A percentile compares a stretch with the other conserved stretches of the same genome.
phyloP scores from a whole-genome alignment of 768 basidiomycete genomes.

The Lactifluus subvellereus region DNA sequence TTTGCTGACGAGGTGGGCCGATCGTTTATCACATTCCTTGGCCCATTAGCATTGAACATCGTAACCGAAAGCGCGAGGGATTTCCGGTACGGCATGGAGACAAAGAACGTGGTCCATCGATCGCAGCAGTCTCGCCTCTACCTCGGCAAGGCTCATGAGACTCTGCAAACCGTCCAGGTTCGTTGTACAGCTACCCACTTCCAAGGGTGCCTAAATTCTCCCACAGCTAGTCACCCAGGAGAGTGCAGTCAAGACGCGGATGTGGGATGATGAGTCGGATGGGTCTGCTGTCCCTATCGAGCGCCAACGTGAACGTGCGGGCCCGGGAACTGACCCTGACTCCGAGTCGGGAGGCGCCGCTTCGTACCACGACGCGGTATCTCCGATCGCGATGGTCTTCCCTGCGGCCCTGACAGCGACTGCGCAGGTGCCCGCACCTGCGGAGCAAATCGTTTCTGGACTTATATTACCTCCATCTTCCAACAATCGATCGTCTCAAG shows the following conservation, averaged over 20 bases:
- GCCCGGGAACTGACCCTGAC: not conserved
- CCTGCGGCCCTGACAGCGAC: no score
- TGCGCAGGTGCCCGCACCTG: no score
- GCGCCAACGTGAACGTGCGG: no score
- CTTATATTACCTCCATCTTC: not conserved
- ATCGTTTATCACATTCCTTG: no score
- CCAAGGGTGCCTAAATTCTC: not conserved
- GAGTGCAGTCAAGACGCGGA: no score
- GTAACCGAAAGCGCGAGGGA: not conserved
- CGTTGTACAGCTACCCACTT: not conserved
- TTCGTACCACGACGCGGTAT: no score
- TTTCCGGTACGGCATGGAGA: not conserved
- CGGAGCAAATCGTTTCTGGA: not conserved
- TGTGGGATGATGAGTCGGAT: not conserved
- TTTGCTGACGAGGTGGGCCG: conserved; percentile 1
- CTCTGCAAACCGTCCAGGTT: not conserved
- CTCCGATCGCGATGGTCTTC: not conserved
- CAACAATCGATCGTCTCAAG: not conserved
- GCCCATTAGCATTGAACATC: not conserved
- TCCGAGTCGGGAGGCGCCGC: no score
- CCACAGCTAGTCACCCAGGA: conserved; percentile 1
- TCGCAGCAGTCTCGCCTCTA: conserved; percentile 2
- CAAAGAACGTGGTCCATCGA: not conserved
- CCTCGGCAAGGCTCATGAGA: conserved; percentile 1
- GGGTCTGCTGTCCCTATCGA: no score